Evolutionary conservation across 768 basidiomycete species (phyloP), one percentile per base, ranked within the genome.

Genomic region (Lactarius sp.): DNA sequence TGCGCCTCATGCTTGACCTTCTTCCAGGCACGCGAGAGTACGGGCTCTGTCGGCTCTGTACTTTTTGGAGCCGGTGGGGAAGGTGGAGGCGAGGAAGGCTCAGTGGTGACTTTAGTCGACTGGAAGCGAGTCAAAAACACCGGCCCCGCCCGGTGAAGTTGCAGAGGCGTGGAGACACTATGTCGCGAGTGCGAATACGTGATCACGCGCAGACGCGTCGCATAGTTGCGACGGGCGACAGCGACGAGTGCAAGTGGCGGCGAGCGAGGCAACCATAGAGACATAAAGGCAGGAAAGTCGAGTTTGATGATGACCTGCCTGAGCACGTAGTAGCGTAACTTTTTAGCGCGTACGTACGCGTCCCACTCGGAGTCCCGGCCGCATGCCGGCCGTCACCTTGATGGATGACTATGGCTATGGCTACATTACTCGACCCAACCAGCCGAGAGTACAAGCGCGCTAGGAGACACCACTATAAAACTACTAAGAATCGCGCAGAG

Each of bases 1-100:
- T 85, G 83, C 0, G 88, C 94, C 75, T 98, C 97, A 70, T 98
- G 92, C 78, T 98, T 99, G 65, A 98, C 86, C 69, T 86, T 90
- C 69, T 88, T 89, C 96, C 96, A 98, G 7, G 83, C 83, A 44
- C 94, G 80, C 10, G 83, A 79, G 46, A 77, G 62, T 3, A 91
- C 73, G 1, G 81, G 80, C 0, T 75, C 72, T 49, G 77, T 73
- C 13, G 82, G 70, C 60, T 39, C 81, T 78, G 68, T 79, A 80
- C 37, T 56, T 52, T 67, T 67, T 14, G 68, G 60, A 27, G 68
- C 27, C 4, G 62, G 68, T 16, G 62, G 66, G 0, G 58, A 34
- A 54, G 71, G 68, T 66, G 61, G 4, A 62, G 66, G 13, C 20
- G 65, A 56, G 79, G 75, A 0, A 79, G 74, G 10, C 83, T 84